Conservation (phyloP, 352 stramenopile genomes). For the Thalassiosira livingstoniorum region DNA sequence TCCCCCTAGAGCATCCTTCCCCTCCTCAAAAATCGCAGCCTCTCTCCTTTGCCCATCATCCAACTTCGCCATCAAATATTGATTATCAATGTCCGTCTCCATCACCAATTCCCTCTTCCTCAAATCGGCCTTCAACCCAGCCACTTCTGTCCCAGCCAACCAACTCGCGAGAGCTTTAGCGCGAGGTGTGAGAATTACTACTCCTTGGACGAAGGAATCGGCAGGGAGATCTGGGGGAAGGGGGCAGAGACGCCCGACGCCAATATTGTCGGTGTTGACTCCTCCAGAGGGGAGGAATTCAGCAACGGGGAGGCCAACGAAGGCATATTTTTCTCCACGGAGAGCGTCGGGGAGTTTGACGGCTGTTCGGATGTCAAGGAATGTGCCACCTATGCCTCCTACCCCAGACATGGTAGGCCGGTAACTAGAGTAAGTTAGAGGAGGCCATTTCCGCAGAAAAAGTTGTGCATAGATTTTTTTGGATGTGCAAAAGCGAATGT, state of each 20-base stretch:
- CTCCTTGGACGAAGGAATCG: constrained; percentile 84
- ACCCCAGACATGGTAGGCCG: constrained; percentile 55
- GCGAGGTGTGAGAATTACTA: constrained; percentile 84
- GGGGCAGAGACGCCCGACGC: constrained; percentile 80
- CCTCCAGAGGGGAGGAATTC: constrained; percentile 83
- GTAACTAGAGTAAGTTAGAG: constrained; percentile 57
- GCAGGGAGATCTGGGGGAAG: constrained; percentile 64
- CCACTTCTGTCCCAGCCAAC: constrained; percentile 86
- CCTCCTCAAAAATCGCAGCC: constrained; percentile 87
- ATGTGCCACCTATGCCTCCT: constrained; percentile 61
- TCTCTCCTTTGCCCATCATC: constrained; percentile 87
- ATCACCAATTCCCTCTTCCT: constrained; percentile 87
- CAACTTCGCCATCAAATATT: constrained; percentile 89
- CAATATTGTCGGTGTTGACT: constrained; percentile 81
- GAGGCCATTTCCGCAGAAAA: constrained; percentile 7
- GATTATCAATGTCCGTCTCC: constrained; percentile 89
- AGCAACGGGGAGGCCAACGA: constrained; percentile 86
- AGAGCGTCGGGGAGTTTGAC: constrained; percentile 88
- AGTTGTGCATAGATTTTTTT: constrained; percentile 18
- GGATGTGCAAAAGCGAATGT: background rate
- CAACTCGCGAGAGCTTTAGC: constrained; percentile 86
- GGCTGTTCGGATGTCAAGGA: constrained; percentile 85
- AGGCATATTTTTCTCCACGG: constrained; percentile 90
- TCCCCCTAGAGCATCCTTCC: constrained; percentile 85
- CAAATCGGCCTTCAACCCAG: constrained; percentile 84